Evolutionary conservation across 768 basidiomycete genomes (phyloP), one percentile per base, ranked within the genome.

Genomic region (Trametes cubensis): DNA sequence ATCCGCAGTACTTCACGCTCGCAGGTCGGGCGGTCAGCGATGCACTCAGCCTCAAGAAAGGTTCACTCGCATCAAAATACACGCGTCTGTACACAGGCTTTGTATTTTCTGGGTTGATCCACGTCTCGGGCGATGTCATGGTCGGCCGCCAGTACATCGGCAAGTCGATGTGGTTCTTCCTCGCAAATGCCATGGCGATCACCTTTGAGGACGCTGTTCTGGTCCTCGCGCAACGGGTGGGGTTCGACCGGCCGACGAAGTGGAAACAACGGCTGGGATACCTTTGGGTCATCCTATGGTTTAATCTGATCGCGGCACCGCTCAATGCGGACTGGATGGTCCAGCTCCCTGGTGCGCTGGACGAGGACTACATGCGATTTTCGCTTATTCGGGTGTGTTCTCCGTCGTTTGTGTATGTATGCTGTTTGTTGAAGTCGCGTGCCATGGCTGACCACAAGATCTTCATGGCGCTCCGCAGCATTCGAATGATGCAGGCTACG

Each of bases 11-110:
- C 55, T 48, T 74, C 21, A 66, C 70, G 13, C 62, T 64, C 23
- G 71, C 73, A 49, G 71, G 71, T 0, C 67, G 72, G 28, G 67
- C 66, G 42, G 17, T 74, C 42, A 7, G 63, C 28, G 40, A 68
- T 8, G 49, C 58, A 8, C 42, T 75, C 7, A 51, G 64, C 0
- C 62, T 79, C 17, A 54, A 60, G 6, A 69, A 66, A 5, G 72
- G 75, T 26, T 64, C 62, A 0, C 64, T 58, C 18, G 44, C 59
- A 2, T 75, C 72, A 20, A 66, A 69, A 10, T 74, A 71, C 64
- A 68, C 73, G 28, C 75, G 75, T 21, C 72, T 80, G 15, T 77
- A 68, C 60, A 64, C 67, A 7, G 74, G 72, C 0, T 79, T 78
- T 67, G 25, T 70, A 13, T 49, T 78, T 8, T 77, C 78, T 1